phyloP scores from a whole-genome alignment of 2,329 filamentous ascomycete species.

The Pyricularia sp. region DNA sequence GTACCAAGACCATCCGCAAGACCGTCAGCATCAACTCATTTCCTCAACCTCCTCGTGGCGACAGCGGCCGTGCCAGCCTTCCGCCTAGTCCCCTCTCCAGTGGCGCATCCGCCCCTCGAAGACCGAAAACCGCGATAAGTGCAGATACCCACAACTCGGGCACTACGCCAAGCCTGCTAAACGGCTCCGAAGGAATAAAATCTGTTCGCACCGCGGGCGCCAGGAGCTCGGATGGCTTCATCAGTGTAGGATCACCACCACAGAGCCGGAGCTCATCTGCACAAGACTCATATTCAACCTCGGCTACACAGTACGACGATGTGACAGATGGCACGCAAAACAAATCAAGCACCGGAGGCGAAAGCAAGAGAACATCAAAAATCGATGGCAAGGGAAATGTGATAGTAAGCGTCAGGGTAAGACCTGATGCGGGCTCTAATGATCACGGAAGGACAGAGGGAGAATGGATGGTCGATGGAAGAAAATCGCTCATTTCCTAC shows the following conservation, averaged over 20 bases:
- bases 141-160: conserved; percentile 37
- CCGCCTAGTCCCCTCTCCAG: conserved; percentile 52
- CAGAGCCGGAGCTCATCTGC: conserved; percentile 89
- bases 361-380: conserved; percentile 42
- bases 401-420: conserved; percentile 85
- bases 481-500: conserved; percentile 73
- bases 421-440: conserved; percentile 66
- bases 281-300: conserved; percentile 86
- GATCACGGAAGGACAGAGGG: conserved; percentile 54
- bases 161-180: conserved; percentile 64
- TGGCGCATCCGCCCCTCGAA: conserved; percentile 39
- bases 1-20: conserved; percentile 66
- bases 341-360: conserved; percentile 17
- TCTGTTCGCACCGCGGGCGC: conserved; percentile 51
- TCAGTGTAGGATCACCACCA: conserved; percentile 71
- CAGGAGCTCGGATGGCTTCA: conserved; percentile 64
- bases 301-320: conserved; percentile 82
- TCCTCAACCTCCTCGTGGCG: conserved; percentile 73
- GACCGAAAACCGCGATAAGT: conserved; percentile 46
- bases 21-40: conserved; percentile 91
- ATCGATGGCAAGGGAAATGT: conserved; percentile 85
- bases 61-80: conserved; percentile 47
- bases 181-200: conserved; percentile 69
- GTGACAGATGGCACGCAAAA: conserved; percentile 44
- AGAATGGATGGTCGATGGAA: conserved; percentile 88